A percentile compares a stretch with the other conserved stretches of the same genome.
Evolutionary conservation across 164 flowering plant species (phyloP).

Genomic region (Annona cherimola): DNA sequence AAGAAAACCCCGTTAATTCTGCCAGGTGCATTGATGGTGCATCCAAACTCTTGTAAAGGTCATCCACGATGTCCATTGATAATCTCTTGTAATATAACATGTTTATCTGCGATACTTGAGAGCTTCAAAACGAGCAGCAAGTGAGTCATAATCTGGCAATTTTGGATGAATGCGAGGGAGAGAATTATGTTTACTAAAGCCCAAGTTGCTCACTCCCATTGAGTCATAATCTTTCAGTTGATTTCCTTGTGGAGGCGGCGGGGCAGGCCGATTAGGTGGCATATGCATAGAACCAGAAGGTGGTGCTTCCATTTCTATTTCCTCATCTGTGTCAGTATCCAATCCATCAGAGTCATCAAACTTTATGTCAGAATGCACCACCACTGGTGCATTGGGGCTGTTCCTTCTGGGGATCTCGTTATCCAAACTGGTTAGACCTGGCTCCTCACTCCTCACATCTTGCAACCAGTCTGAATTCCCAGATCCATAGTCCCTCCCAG

Average conservation of each 20-base stretch:
- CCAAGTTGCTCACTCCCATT: conserved; percentile 5
- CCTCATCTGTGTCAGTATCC: conserved; percentile 64
- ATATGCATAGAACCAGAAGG: conserved; percentile 17
- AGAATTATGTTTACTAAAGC: conserved; percentile 19
- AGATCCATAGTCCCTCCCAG: conserved; percentile 19
- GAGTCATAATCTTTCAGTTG: conserved; percentile 7
- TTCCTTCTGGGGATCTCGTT: conserved; percentile 44
- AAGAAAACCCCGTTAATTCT: no score
- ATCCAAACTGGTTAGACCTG: conserved; percentile 10
- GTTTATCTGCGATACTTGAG: conserved; percentile 49
- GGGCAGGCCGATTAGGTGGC: conserved; percentile 50
- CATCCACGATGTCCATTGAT: no score
- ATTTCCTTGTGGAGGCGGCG: conserved; percentile 25
- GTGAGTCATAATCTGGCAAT: conserved; percentile 78
- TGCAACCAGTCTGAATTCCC: conserved; percentile 24
- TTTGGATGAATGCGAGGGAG: conserved; percentile 66
- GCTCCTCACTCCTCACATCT: conserved; percentile 23
- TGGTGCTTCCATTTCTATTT: conserved; percentile 50
- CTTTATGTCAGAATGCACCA: conserved; percentile 40
- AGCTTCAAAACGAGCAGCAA: conserved; percentile 90
- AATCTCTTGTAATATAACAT: no score
- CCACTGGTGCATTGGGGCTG: conserved; percentile 45
- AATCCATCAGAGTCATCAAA: conserved; percentile 58
- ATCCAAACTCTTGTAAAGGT: no score
- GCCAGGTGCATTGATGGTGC: no score